Conservation (phyloP, 495 filamentous ascomycete species). For the Aspergillus campestris region DNA sequence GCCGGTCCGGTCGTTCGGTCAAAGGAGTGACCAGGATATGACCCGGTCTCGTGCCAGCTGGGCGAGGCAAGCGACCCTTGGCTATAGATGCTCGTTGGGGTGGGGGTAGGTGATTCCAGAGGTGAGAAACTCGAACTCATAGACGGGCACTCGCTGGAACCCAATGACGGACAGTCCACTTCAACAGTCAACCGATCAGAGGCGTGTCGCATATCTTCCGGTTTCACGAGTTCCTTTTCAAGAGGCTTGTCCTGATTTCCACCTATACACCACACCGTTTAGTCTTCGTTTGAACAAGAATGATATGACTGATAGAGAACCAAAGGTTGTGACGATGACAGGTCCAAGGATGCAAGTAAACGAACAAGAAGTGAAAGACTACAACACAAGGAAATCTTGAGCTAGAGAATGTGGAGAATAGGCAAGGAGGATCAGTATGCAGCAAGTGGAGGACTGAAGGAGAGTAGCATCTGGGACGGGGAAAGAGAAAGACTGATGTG, state of each 20-base stretch:
- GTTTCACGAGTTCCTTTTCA: constrained; percentile 17
- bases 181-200: constrained; percentile 37
- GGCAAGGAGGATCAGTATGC: neutral
- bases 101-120: constrained; percentile 37
- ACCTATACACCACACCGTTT: constrained; percentile 20
- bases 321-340: neutral
- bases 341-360: neutral
- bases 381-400: neutral
- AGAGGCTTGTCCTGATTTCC: constrained; percentile 17
- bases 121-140: constrained; percentile 40
- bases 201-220: constrained; percentile 37
- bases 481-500: constrained; percentile 15
- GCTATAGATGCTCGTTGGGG: constrained; percentile 38
- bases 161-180: constrained; percentile 35
- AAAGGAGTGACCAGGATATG: constrained; percentile 21
- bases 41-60: constrained; percentile 31
- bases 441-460: constrained; percentile 15
- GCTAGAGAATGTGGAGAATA: constrained; percentile 1
- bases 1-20: constrained; percentile 29
- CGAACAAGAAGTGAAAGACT: too few species aligned
- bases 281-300: constrained; percentile 8
- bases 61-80: constrained; percentile 35
- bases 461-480: constrained; percentile 8
- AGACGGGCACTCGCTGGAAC: constrained; percentile 38
- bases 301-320: constrained; percentile 4